phyloP scores from a whole-genome alignment of 139 green algal genomes.

The Chlamydomonas incerta region DNA sequence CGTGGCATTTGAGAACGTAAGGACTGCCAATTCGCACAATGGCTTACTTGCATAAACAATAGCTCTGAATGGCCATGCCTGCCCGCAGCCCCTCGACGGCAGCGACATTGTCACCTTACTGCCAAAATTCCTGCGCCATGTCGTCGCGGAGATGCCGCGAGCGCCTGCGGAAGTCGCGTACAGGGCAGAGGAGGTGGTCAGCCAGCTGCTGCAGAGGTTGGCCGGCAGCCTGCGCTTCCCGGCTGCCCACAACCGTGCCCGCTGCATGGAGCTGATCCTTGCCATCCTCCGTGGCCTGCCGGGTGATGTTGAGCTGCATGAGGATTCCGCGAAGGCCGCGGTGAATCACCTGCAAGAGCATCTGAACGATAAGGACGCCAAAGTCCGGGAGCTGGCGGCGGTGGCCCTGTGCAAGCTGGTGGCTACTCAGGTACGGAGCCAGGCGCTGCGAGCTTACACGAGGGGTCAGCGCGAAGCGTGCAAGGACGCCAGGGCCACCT shows the following conservation, averaged over 20 bases:
- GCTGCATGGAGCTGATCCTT: not conserved
- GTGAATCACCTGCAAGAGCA: not conserved
- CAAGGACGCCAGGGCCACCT: too few relatives aligned
- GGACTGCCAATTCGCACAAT: too few relatives aligned
- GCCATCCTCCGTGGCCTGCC: not conserved
- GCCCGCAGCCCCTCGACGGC: too few relatives aligned
- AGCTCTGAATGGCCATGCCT: too few relatives aligned
- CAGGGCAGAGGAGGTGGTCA: not conserved
- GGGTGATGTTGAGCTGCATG: not conserved
- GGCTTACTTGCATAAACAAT: too few relatives aligned
- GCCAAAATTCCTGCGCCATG: too few relatives aligned
- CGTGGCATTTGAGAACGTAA: too few relatives aligned
- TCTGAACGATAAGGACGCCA: constrained; percentile 10
- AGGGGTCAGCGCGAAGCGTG: too few relatives aligned
- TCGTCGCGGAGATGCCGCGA: too few relatives aligned
- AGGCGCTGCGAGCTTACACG: too few relatives aligned
- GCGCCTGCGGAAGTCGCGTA: too few relatives aligned
- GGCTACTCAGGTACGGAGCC: not conserved
- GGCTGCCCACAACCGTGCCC: not conserved
- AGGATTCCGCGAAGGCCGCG: not conserved
- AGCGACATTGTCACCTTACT: too few relatives aligned
- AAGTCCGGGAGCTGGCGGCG: not conserved
- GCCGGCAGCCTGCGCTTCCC: not conserved
- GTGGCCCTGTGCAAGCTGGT: not conserved
- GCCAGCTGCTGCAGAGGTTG: not conserved